phyloP scores from a whole-genome alignment of 306 rosid genomes.

The Quillaja saponaria region DNA sequence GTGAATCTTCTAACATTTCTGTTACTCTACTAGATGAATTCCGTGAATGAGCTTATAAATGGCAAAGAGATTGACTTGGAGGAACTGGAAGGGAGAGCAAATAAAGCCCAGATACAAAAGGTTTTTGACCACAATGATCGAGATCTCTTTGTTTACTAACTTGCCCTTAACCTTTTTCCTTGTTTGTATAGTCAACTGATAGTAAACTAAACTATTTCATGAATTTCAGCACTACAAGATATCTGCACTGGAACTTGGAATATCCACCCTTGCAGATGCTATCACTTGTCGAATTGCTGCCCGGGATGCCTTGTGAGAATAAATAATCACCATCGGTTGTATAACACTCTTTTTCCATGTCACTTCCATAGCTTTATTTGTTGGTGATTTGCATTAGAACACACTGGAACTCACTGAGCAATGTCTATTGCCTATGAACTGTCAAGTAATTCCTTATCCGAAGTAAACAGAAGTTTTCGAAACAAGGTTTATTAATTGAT shows the following conservation, averaged over 20 bases:
- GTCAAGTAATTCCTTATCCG: no score
- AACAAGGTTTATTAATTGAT: no score
- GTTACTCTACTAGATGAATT: constrained; percentile 46
- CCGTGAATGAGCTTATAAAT: constrained; percentile 61
- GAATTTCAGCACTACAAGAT: constrained; percentile 81
- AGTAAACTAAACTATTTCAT: constrained; percentile 21
- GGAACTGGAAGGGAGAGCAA: constrained; percentile 74
- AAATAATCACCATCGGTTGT: no score
- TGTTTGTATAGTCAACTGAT: constrained; percentile 13
- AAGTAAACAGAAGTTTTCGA: no score
- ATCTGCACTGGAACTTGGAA: constrained; percentile 58
- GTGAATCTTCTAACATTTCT: background rate
- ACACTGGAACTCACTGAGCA: no score
- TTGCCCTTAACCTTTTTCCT: no score
- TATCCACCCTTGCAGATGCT: constrained; percentile 79
- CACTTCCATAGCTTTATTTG: no score
- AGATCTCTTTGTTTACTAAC: constrained; percentile 1
- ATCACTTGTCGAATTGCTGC: constrained; percentile 77
- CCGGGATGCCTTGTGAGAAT: constrained; percentile 76
- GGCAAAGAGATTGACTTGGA: constrained; percentile 72
- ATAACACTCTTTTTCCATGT: no score
- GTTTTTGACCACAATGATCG: constrained; percentile 35
- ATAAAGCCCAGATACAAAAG: constrained; percentile 74
- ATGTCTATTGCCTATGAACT: no score
- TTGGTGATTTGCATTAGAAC: no score